Conservation (phyloP, 352 stramenopile genomes). For the Phytophthora ramorum region DNA sequence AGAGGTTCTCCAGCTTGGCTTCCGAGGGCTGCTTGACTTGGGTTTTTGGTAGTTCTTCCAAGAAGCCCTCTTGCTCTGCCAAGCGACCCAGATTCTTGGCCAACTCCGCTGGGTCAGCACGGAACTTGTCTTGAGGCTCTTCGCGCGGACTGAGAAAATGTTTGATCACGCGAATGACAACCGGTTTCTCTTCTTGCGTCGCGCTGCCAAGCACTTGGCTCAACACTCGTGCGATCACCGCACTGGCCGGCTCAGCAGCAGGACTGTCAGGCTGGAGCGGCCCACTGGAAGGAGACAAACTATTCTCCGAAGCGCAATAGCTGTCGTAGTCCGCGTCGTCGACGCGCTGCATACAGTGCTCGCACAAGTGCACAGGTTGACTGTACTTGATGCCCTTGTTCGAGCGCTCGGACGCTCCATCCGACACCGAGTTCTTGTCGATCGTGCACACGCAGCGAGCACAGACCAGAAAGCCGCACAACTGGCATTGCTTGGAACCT, state of each 20-base stretch:
- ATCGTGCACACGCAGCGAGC: slow-evolving; percentile 51
- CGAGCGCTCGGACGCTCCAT: slow-evolving; percentile 4
- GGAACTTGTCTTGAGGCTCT: slow-evolving; percentile 24
- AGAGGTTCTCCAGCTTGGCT: slow-evolving; percentile 7
- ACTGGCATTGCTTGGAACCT: slow-evolving; percentile 56
- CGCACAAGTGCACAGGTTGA: slow-evolving; percentile 54
- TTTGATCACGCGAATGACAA: slow-evolving; percentile 62
- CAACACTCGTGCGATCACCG: slow-evolving; percentile 45
- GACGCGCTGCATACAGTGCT: slow-evolving; percentile 60
- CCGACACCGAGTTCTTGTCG: slow-evolving; percentile 23
- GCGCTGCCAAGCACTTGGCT: slow-evolving; percentile 51
- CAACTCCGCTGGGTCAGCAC: slow-evolving; percentile 25
- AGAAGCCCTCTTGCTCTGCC: slow-evolving; percentile 29
- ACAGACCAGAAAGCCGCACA: slow-evolving; percentile 72
- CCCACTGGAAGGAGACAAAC: slow-evolving; percentile 24
- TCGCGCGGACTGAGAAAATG: slow-evolving; percentile 47
- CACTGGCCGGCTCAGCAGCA: slow-evolving; percentile 24
- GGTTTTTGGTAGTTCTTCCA: slow-evolving; percentile 11
- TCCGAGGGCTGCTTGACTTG: slow-evolving; percentile 8
- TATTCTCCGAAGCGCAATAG: slow-evolving; percentile 29
- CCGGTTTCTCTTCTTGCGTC: slow-evolving; percentile 37
- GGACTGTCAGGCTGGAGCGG: slow-evolving; percentile 34
- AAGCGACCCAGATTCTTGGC: slow-evolving; percentile 23
- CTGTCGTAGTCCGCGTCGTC: slow-evolving; percentile 63
- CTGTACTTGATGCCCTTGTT: slow-evolving; percentile 31